Base-by-base conservation (phyloP, 441 rosid species). In the Syzygium syzygioides region DNA sequence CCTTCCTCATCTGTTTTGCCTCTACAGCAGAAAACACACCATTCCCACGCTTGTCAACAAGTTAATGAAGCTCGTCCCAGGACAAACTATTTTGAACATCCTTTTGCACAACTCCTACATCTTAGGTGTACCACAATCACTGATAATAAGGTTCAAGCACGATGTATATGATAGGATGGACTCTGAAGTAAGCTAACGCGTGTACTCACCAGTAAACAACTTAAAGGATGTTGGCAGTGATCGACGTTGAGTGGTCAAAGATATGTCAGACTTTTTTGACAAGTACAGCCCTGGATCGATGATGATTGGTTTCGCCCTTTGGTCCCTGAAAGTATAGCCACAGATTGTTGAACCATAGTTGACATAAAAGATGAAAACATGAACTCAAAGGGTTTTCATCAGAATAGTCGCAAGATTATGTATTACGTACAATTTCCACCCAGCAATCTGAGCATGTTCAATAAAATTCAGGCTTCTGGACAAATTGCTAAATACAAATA, bases 221-320 rank as follows among this genome's bases (percentile, higher is more conserved):
- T 95, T 96, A 93, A 96, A 98, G 68, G 99, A 93, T 23, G 96
- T 93, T 18, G 99, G 99, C 90, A 96, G 94, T 60, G 99, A 94
- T 88, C 99, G 93, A 7, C 98, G 95, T 90, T 98, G 99, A 90
- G 96, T 94, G 84, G 98, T 96, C 94, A 92, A 93, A 91, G 96
- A 95, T 90, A 98, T 87, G 89, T 98, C 98, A n/a, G 98, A 94
- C 92, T 96, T 98, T 92, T 95, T 96, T 5, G 98, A 96, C 50
- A 95, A 91, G 95, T 98, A 97, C 55, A 98, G 94, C 87, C 98
- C 99, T 25, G 99, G 99, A 90, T 98, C 99, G 89, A 98, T 91
- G 55, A 97, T 95, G 86, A 98, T 95, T 28, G 98, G 94, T 88
- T 94, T 98, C 55, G 93, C 98, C 86, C 99, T 95, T 83, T 94